Evolutionary conservation across 2,329 filamentous ascomycete species (phyloP), one percentile per base, ranked within the genome.

Genomic region (Arthroderma sp.): DNA sequence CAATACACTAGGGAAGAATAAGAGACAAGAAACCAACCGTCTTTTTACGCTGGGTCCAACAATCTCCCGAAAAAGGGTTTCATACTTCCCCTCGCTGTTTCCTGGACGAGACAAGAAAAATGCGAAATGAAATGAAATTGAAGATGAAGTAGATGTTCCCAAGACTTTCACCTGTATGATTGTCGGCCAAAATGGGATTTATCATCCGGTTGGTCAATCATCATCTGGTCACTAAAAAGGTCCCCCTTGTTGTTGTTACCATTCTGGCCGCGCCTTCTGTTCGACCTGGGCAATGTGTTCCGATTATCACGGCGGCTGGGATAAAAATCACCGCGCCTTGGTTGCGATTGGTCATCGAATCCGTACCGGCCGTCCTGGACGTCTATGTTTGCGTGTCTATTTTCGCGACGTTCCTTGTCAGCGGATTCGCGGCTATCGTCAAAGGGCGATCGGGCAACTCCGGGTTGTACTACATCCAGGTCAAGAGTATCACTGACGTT

Each of bases 211-310:
- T 56, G 53, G 51, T 66, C 64, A 10, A 61, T 53, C 58, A 65
- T 60, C 61, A 66, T 66, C 46, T 61, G 49, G 47, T 66, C 64
- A 40, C 64, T 65, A 47, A 66, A 65, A 3, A 65, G 54, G 3
- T 59, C 43, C 44, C 50, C 39, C 46, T 51, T 28, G 31, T 28
- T 8, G n/a, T 32, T 31, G 42, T 45, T 36, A 46, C 42, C 29
- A 43, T 49, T 27, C 42, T 43, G 33, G 44, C 44, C 28, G 38
- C 47, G 22, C 41, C 43, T 29, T 41, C 48, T 32, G 15, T 22
- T 22, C 15, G 15, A 22, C 15, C 15, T 22, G 15, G 15, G 15
- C 15, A 22, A 22, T 22, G 15, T 22, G 15, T 22, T 22, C 15
- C 15, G 15, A 31, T 49, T 51, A 38, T 43, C 47, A 38, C 45